Evolutionary conservation across 345 rosid species (phyloP), one percentile per base, ranked within the genome.

Genomic region (Salix brachista): DNA sequence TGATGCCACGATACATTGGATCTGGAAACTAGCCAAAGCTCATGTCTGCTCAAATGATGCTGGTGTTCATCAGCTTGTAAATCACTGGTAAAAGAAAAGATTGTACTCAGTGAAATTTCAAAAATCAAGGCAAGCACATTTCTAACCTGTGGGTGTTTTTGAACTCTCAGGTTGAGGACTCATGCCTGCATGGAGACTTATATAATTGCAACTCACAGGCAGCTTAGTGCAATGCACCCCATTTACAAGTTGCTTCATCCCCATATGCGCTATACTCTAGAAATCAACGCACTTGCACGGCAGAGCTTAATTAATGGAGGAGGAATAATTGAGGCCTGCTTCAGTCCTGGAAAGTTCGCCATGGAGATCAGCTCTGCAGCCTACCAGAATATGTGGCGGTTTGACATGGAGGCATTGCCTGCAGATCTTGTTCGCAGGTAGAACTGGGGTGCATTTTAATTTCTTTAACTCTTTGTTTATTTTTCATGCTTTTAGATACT

Each of bases 331-430:
- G 97, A 95, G 85, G 91, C 88, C 50, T 93, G 88, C 79, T 95
- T 93, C 81, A 89, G 94, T 84, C 97, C 97, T 0, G 97, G 92
- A 32, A 91, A 85, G 76, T 89, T 83, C 2, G 83, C 96, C 60
- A 89, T 95, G 99, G 99, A 95, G 79, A 68, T 95, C 26, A 95
- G 99, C 84, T 88, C 99, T n/a, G 92, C 93, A 1, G 97, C 97
- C 0, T 95, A 95, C 82, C 84, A 95, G 86, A 88, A 79, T 64
- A 66, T 74, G 84, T 93, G 97, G 97, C 82, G 87, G 79, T 95
- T 95, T 34, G 99, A 95, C 80, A 89, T 88, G 97, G 96, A 93
- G 79, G 94, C 94, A 60, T 86, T 95, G 85, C 97, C 99, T 66
- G 94, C 97, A 62, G 99, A 95, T 88, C 99, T 95, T 75, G 77